Base-by-base conservation (phyloP, 1,284 basidiomycete genomes). In the Hemileia vastatrix region DNA sequence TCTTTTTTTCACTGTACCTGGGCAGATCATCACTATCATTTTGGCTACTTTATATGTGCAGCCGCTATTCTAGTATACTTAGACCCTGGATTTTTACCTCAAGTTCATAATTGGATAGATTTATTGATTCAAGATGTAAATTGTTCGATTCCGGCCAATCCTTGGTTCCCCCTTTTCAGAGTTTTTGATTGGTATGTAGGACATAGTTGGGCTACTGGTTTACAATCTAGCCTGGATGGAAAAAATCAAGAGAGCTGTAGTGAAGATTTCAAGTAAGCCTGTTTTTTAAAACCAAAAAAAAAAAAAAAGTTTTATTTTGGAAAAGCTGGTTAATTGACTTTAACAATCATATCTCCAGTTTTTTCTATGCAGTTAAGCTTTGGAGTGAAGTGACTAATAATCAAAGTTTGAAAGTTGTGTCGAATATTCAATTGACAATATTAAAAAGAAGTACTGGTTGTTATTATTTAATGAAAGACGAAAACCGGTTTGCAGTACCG, bases 221-320 rank as follows among this genome's bases (percentile, higher is more conserved):
- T 64, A 6, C 36, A 54, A 18, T 36, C 49, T 19, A 52, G 27
- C 21, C 33, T 59, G 6, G 65, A 66, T 45, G 65, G 65, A 8
- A 66, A 66, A 31, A 63, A 66, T 58, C 61, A 66, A 47, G 65
- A 66, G 49, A 66, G 65, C 40, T 63, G 61, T 33, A 58, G 60
- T 27, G 65, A 66, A 33, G 65, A 63, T 52, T 48, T 54, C 19
- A 63, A 63, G 61, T 63, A 32, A 63, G 54, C 19, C 4, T 18
- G 24, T 4, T 49, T 57, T 32, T 31, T n/a, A n/a, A n/a, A n/a
- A n/a, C n/a, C n/a, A n/a, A n/a, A n/a, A n/a, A n/a, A n/a, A n/a
- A 6, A 3, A 40, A 55, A 4, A 8, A 11, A 24, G 24, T 21
- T 19, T 48, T 11, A 54, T 21, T n/a, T 49, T 49, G 47, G 21